These are phyloP conservation scores for Artemisia annua DNA, from an alignment of 129 eudicot species.

Conservation along the genomic window DNA sequence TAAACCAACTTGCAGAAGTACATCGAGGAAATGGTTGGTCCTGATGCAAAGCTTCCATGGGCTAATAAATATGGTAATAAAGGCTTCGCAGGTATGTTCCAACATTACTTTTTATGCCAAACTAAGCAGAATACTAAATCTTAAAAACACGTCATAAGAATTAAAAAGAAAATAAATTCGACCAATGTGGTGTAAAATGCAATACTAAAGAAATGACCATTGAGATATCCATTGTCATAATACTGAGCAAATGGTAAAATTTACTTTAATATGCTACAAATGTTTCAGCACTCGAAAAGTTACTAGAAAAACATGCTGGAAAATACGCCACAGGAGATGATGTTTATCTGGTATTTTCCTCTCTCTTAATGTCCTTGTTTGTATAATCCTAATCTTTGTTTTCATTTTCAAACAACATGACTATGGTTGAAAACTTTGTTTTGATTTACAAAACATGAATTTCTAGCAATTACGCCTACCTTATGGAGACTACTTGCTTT, in stretches of 20 bases:
- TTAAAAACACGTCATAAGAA: neutral
- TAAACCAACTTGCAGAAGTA: slow-evolving; percentile 49
- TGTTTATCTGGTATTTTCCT: slow-evolving; percentile 51
- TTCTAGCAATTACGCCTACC: too few species aligned
- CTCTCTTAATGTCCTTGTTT: neutral
- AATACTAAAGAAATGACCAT: neutral
- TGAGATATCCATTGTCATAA: neutral
- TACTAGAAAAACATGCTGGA: slow-evolving; percentile 52
- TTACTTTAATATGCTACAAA: neutral
- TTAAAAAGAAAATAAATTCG: slow-evolving; percentile 3
- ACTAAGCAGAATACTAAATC: slow-evolving; percentile 10
- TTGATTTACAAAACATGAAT: too few species aligned
- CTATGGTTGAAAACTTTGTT: neutral
- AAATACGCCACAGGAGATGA: slow-evolving; percentile 79
- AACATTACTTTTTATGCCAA: neutral
- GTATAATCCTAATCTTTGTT: neutral
- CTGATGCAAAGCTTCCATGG: slow-evolving; percentile 73
- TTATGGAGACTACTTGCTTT: too few species aligned
- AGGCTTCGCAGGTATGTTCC: slow-evolving; percentile 42
- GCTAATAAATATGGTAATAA: slow-evolving; percentile 44
- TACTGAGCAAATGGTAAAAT: neutral
- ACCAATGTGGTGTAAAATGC: slow-evolving; percentile 5
- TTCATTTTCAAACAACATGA: neutral
- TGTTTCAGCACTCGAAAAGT: slow-evolving; percentile 63
- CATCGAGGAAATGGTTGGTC: slow-evolving; percentile 84